A percentile compares a stretch with the other conserved stretches of the same genome.
Conservation (phyloP, 225 moss, liverwort and hornwort genomes). For the Rhytidiadelphus loreus region DNA sequence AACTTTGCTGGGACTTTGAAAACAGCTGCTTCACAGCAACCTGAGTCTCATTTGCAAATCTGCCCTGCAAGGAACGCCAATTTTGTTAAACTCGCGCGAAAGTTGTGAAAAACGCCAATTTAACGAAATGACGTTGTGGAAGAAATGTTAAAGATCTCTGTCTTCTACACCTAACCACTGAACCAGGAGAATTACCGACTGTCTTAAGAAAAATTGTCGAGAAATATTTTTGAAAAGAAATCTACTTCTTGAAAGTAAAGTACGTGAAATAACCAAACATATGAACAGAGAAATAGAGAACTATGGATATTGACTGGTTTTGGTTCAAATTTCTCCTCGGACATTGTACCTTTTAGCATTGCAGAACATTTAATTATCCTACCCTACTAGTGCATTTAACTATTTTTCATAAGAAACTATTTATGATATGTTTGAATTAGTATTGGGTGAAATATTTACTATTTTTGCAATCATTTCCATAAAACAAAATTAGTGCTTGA, state of each 20-base stretch:
- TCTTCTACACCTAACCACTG: background rate
- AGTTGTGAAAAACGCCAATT: background rate
- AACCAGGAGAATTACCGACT: background rate
- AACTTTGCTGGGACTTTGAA: slow-evolving; percentile 24
- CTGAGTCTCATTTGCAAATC: slow-evolving; percentile 8
- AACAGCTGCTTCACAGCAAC: slow-evolving; percentile 49
- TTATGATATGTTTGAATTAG: background rate
- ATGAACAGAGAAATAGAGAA: background rate
- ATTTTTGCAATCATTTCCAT: background rate
- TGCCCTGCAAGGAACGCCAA: slow-evolving; percentile 14
- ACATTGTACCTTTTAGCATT: background rate
- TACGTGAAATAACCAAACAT: background rate
- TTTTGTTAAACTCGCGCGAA: background rate
- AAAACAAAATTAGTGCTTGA: background rate
- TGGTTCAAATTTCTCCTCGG: background rate
- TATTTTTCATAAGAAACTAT: background rate
- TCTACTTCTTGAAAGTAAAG: background rate
- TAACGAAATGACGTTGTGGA: background rate
- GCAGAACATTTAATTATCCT: background rate
- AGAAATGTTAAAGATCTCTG: background rate
- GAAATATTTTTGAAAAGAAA: background rate
- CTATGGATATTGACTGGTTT: background rate
- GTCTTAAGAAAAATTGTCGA: background rate
- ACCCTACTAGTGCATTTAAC: background rate
- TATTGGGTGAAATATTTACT: background rate